phyloP scores from a whole-genome alignment of 2,329 filamentous ascomycete species.

The Pseudogymnoascus sp. region DNA sequence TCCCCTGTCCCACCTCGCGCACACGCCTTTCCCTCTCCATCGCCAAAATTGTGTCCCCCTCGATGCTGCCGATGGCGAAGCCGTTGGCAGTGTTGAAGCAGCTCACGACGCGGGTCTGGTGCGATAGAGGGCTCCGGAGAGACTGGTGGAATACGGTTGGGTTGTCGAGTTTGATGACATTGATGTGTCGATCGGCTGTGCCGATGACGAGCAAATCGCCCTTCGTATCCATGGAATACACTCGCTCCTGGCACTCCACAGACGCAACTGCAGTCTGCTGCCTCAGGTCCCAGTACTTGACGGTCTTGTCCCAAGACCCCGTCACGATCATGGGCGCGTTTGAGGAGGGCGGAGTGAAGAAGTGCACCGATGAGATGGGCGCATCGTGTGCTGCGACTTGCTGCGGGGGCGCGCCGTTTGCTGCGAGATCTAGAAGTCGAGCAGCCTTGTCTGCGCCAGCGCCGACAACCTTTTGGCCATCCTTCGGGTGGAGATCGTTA shows the following conservation, averaged over 20 bases:
- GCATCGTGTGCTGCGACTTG: conserved; percentile 81
- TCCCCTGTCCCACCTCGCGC: too few relatives aligned
- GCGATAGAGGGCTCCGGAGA: conserved; percentile 91
- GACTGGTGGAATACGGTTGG: conserved; percentile 93
- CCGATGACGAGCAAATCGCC: conserved; percentile 84
- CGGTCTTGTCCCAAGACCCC: conserved; percentile 83
- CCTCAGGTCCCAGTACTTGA: conserved; percentile 84
- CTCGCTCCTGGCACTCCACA: conserved; percentile 64
- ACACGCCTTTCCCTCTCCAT: too few relatives aligned
- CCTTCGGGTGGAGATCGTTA: conserved; percentile 45
- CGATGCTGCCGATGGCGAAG: conserved; percentile 92
- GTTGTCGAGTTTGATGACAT: conserved; percentile 83
- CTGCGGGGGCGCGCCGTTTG: conserved; percentile 50
- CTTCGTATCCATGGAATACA: conserved; percentile 88
- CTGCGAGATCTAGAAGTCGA: conserved; percentile 75
- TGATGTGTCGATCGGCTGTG: conserved; percentile 92
- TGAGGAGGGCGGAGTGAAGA: conserved; percentile 59
- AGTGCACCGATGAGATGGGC: conserved; percentile 69
- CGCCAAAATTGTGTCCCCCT: too few relatives aligned
- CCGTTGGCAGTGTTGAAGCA: conserved; percentile 89
- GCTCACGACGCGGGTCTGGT: conserved; percentile 91
- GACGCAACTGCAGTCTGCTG: conserved; percentile 55
- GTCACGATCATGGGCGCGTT: conserved; percentile 80
- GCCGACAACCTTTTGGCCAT: conserved; percentile 81
- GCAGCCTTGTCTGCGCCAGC: conserved; percentile 87